Conservation (phyloP, 1,284 basidiomycete genomes). For the Peniophora sp. region DNA sequence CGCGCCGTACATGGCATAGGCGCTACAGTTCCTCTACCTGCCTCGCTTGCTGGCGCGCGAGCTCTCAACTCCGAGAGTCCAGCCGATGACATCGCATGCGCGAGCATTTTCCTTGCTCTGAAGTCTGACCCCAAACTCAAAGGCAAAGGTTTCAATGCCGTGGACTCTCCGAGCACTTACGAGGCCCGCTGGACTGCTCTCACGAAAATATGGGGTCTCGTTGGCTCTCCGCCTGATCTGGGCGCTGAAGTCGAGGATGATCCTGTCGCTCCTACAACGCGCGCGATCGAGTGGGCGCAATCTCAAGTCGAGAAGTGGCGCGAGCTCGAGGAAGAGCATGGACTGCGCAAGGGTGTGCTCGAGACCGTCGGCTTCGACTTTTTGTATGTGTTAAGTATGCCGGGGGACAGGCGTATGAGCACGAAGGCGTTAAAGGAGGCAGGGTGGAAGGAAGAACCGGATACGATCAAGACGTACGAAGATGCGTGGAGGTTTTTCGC, state of each 20-base stretch:
- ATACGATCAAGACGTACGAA: background rate
- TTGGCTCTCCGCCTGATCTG: background rate
- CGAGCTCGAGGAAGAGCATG: background rate
- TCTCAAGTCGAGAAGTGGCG: background rate
- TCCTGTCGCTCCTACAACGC: background rate
- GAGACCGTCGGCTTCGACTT: background rate
- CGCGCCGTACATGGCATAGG: slow-evolving; percentile 3
- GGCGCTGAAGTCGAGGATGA: background rate
- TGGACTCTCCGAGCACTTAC: background rate
- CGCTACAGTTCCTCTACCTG: background rate
- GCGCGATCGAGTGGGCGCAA: background rate
- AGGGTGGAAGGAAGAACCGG: background rate
- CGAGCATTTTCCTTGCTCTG: background rate
- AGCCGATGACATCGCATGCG: background rate
- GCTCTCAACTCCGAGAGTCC: background rate
- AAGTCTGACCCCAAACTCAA: background rate
- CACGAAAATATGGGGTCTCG: background rate
- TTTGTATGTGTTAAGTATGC: background rate
- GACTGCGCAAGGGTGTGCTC: background rate
- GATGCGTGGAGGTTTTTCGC: background rate
- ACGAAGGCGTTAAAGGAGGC: background rate
- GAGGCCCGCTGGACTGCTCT: background rate
- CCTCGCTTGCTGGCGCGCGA: background rate
- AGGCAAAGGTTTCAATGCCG: background rate
- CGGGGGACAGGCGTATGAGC: background rate